Evolutionary conservation across 1,284 basidiomycete genomes (phyloP), one percentile per base, ranked within the genome.

Genomic region (Marasmius fiardii): DNA sequence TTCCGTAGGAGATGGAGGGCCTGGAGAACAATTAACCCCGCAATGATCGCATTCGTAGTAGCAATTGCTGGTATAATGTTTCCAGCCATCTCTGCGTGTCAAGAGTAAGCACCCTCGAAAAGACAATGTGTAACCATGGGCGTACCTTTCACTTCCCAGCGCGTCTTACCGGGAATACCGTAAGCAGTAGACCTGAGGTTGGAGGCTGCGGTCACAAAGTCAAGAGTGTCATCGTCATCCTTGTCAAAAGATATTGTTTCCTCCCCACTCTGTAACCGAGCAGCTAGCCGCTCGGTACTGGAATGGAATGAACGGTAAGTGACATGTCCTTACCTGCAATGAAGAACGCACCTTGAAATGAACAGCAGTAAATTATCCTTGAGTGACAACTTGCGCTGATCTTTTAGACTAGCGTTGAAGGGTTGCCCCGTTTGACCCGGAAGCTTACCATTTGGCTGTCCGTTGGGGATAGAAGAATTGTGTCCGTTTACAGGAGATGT

Each of bases 21-120:
- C 71, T 98, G 95, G 49, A 98, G 79, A 16, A 98, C 94, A 63
- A 98, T 93, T 34, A 97, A 77, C 0, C 95, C 97, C 0, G 97
- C 91, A 61, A 98, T 87, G 70, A 99, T 92, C 12, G 97, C 97
- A 70, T 99, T 99, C 7, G 97, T 99, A 0, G 97, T 98, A 1
- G 97, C 97, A 63, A 99, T 98, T 1, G 97, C 97, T 0, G 97
- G 97, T 60, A 97, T 98, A 68, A 99, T 99, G 74, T 99, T 99
- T 11, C 97, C 96, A 0, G 97, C 97, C 92, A 98, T 98, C 74
- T 98, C 95, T 95, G 67, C 2, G 14, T 41, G 16, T n/a, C 26
- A 20, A 21, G n/a, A 24, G 37, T 12, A 33, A 51, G 28, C 52
- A 52, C 21, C 10, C 4, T 33, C 12, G 10, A 47, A 21, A 39